Evolutionary conservation across 495 filamentous ascomycete species (phyloP), one percentile per base, ranked within the genome.

Genomic region (Neurospora sp.): DNA sequence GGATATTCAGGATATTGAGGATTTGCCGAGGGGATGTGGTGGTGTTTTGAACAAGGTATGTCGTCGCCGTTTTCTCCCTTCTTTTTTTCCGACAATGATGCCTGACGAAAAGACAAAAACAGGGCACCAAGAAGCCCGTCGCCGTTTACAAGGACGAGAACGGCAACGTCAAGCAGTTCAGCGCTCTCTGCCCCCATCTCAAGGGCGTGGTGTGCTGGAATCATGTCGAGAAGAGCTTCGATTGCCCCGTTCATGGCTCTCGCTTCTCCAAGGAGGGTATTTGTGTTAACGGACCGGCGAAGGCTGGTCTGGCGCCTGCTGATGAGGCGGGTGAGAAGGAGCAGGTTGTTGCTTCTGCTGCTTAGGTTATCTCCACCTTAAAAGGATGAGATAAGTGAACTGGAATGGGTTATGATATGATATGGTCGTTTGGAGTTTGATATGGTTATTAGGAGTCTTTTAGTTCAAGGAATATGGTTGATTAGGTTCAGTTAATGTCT

Each of bases 141-240:
- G 88, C 86, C 0, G 82, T 89, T 0, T 90, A 89, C 73, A 88
- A 88, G 75, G 86, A 89, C 73, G 86, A 86, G 7, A 77, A 83
- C 4, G 88, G 87, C 10, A 81, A 85, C 28, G 81, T 85, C 19
- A 79, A 80, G 39, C 83, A 81, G 73, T 86, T 85, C 75, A 86
- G 83, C 37, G 88, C 87, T 0, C 45, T 89, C 2, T 90, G 88
- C 74, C 87, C 88, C 40, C 88, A 90, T 78, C 70, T 89, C 76
- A 79, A 86, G 70, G 88, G 86, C 2, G 83, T 90, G 0, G 80
- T 90, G 1, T 85, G 83, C 71, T 89, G 88, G 88, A 90, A 90
- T 71, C 66, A 74, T 1, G 79, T 79, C 0, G 88, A 89, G 79
- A 88, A 86, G 81, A 85, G 84, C 71, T 89, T 87, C 81, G 88